Evolutionary conservation across 2,329 filamentous ascomycete species (phyloP), one percentile per base, ranked within the genome.

Genomic region (Sporothrix curviconia): DNA sequence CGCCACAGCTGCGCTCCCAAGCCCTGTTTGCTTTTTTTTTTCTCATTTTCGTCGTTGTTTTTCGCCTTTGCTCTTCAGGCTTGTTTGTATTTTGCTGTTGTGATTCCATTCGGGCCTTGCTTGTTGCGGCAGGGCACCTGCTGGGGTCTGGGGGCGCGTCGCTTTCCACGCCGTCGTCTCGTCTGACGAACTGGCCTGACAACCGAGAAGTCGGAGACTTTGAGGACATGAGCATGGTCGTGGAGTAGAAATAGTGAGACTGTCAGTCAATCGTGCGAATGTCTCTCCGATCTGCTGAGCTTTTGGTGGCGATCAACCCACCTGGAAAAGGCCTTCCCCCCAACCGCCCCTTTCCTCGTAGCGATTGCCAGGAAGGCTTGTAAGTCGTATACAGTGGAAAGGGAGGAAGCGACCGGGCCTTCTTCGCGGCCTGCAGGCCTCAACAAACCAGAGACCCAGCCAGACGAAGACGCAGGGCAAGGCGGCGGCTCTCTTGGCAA

Each of bases 261-360:
- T 25, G n/a, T 32, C 34, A 37, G 47, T 51, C 47, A 39, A 39
- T 51, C 32, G 32, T 51, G 34, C 17, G 19, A 50, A 25, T 37
- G 47, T 49, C 8, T 30, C 46, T 24, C 46, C 30, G 30, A 49
- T 36, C 44, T 9, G 46, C 30, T 50, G 46, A 15, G 46, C 17
- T 11, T 50, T 50, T 34, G 46, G 46, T 39, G 47, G 47, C 32
- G 47, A 51, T 51, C 34, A 39, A 51, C 47, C 34, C 44, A 47
- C 44, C 28, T 44, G 22, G 42, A 9, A 2, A 14, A 37, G 2
- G n/a, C 28, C 32, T 25, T 15, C n/a, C n/a, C n/a, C n/a, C n/a
- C n/a, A n/a, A n/a, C n/a, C 36, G 7, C 36, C n/a, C 49, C 34
- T 40, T 19, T 30, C 49, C 37, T 37, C 30, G 22, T 11, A 14